Evolutionary conservation across 305 asterid genomes (phyloP), one percentile per base, ranked within the genome.

Genomic region (Fraxinus dipetala): DNA sequence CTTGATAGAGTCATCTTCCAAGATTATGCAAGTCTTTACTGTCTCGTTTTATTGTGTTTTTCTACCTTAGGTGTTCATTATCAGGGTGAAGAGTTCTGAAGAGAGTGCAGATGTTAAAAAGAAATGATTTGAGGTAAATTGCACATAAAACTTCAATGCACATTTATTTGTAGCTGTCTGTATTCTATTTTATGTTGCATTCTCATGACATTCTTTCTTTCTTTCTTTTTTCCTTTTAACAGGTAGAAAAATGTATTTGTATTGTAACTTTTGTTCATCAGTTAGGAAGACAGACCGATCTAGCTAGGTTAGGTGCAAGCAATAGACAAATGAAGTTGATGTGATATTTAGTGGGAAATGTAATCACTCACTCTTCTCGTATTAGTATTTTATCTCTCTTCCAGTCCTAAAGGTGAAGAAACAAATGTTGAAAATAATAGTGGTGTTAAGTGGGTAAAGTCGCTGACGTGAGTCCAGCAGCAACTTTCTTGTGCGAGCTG

Each of bases 1-100:
- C 61, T 51, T 16, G n/a, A 48, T 13, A 24, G 32, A 65, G 35
- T 9, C 74, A 28, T 28, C 35, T 28, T 67, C 35, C 35, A 28
- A 26, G n/a, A 28, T 67, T 32, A 67, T 26, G 32, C 5, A 5
- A 65, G 6, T 30, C 8, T 69, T 69, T 28, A 61, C 31, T 24
- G n/a, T 10, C 32, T 11, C 75, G 30, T 69, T 43, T 51, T 51
- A 51, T 16, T 51, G 22, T n/a, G 24, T 5, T 51, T 78, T 14
- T 30, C 26, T 30, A 11, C 24, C 20, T 43, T 56, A 91, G 95
- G 92, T 83, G 82, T 89, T 87, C 85, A 87, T 91, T 63, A 70
- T 38, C 74, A 90, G 92, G 85, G 87, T 86, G 79, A 86, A 77
- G 28, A 79, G 38, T 78, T 67, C 81, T 31, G 83, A 54, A 32